These are phyloP conservation scores for Collybiopsis luxurians DNA, from an alignment of 768 basidiomycete species.

Conservation along the genomic window DNA sequence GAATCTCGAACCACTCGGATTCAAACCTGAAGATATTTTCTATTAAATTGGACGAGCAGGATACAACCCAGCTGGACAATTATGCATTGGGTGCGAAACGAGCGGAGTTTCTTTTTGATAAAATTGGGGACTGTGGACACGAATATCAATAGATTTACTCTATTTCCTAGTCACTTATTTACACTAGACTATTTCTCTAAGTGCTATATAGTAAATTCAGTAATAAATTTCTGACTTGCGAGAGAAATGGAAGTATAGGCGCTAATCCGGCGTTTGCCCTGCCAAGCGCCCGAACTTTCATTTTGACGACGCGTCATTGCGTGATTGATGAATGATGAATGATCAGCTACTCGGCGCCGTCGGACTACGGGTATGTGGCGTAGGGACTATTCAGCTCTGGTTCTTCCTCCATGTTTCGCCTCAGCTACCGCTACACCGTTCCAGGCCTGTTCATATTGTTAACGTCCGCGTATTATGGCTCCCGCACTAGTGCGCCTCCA, in stretches of 20 bases:
- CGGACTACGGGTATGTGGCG: too few relatives aligned
- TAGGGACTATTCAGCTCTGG: not conserved
- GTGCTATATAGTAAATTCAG: too few relatives aligned
- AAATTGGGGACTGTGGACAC: slow-evolving; percentile 58
- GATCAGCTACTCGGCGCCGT: too few relatives aligned
- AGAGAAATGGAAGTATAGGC: too few relatives aligned
- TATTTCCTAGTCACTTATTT: too few relatives aligned
- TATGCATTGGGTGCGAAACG: slow-evolving; percentile 39
- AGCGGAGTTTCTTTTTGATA: slow-evolving; percentile 32
- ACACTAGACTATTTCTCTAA: too few relatives aligned
- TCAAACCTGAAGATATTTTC: slow-evolving; percentile 49
- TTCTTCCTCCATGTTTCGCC: not conserved
- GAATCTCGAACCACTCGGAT: slow-evolving; percentile 51
- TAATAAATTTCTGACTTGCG: too few relatives aligned
- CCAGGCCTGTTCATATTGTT: not conserved
- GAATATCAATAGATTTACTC: slow-evolving; percentile 34
- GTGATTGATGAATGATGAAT: too few relatives aligned
- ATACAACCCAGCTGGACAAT: slow-evolving; percentile 41
- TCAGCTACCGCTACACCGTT: not conserved
- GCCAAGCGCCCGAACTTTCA: too few relatives aligned
- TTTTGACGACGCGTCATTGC: too few relatives aligned
- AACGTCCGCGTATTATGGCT: not conserved
- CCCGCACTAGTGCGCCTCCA: slow-evolving; percentile 11
- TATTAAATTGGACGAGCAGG: slow-evolving; percentile 41
- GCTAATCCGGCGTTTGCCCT: too few relatives aligned